A percentile compares a stretch with the other conserved stretches of the same genome.
phyloP scores from a whole-genome alignment of 805 yeast species.

The Lachancea waltii region DNA sequence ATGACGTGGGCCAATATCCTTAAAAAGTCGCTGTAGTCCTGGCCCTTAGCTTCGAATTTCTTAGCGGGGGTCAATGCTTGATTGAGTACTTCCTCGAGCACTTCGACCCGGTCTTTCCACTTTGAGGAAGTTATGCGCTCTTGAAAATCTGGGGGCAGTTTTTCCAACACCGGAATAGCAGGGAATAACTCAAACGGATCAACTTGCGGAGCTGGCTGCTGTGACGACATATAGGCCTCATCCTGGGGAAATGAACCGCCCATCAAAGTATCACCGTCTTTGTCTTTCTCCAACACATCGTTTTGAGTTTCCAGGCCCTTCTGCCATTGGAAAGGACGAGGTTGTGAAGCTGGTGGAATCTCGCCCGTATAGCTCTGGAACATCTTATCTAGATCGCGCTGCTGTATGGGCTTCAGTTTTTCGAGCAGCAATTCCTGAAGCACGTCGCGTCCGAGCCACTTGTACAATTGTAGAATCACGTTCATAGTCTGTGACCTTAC shows the following conservation, averaged over 20 bases:
- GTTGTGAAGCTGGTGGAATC: conserved; percentile 34
- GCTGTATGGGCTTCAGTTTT: conserved; percentile 84
- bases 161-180: conserved; percentile 58
- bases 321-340: conserved; percentile 50
- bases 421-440: conserved; percentile 56
- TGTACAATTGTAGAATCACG: conserved; percentile 61
- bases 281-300: conserved; percentile 20
- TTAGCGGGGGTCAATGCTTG: conserved; percentile 45
- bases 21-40: conserved; percentile 62
- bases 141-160: conserved; percentile 58
- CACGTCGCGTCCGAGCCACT: conserved; percentile 58
- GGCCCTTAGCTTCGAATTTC: conserved; percentile 42
- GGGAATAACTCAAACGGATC: conserved; percentile 70
- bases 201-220: conserved; percentile 28
- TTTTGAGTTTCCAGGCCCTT: conserved; percentile 31
- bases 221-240: conserved; percentile 11
- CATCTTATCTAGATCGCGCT: conserved; percentile 67
- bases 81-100: conserved; percentile 53
- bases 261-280: conserved; percentile 36
- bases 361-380: conserved; percentile 45
- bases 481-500: conserved; percentile 75
- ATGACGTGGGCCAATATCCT: conserved; percentile 60
- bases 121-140: conserved; percentile 51
- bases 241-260: conserved; percentile 8
- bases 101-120: conserved; percentile 93